Evolutionary conservation across 306 rosid genomes (phyloP), one percentile per base, ranked within the genome.

Genomic region (Erythrophleum fordii): DNA sequence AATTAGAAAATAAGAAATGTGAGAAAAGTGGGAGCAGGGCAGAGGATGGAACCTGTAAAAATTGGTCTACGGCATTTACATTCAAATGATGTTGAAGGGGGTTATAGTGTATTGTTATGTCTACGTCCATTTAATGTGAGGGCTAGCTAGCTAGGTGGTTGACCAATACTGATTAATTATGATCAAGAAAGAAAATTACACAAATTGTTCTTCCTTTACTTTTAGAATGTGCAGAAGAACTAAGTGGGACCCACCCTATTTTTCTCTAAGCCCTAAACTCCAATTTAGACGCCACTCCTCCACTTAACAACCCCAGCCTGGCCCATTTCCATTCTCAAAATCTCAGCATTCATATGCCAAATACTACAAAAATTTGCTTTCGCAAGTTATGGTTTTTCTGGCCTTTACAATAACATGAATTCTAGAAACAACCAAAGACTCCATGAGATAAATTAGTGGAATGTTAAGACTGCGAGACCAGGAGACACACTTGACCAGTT

Each of bases 61-160:
- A 42, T 1, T 71, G 56, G 72, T 80, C 73, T 17, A 23, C 25
- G 66, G 45, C 67, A 61, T 80, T n/a, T 67, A 80, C 73, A 72
- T 80, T 69, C 76, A 31, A 31, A 31, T n/a, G 2, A 31, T 4
- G 34, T 31, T 31, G 34, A 31, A 31, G 34, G 4, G 34, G 34
- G 1, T 31, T 4, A 31, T n/a, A 31, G 34, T 31, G 34, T 4
- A 31, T 31, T 49, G 6, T n/a, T 70, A 45, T 16, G 72, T 70
- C 17, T 55, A 6, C 5, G 16, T 71, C 61, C 39, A 22, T 7
- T 72, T 14, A 48, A 42, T 55, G 56, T 77, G 14, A 10, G 55
- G 55, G 42, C 0, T 39, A 39, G 34, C 34, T 39, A 39, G 3
- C 17, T 53, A 52, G 69, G 20, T 49, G 55, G 20, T 49, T 49